These are phyloP conservation scores for Kazachstania sp. DNA, from an alignment of 1,139 yeast species.

Conservation along the genomic window DNA sequence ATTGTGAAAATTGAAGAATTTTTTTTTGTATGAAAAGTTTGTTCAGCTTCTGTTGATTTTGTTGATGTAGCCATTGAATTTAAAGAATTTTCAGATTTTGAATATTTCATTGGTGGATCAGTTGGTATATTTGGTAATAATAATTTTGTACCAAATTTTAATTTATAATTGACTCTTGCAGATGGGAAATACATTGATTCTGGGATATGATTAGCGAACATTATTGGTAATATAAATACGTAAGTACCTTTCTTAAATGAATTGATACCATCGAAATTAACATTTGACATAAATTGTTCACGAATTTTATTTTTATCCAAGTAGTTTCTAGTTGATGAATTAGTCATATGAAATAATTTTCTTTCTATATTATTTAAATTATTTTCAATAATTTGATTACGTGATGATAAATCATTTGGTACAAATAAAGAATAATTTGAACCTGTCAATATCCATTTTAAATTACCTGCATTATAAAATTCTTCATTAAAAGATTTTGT, in stretches of 20 bases:
- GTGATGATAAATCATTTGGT: constrained; percentile 23
- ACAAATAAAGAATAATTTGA: constrained; percentile 43
- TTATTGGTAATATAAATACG: constrained; percentile 63
- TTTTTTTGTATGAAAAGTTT: constrained; percentile 1
- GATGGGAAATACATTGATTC: constrained; percentile 55
- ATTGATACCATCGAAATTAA: constrained; percentile 2
- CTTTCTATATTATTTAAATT: constrained; percentile 11
- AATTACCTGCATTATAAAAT: constrained; percentile 40
- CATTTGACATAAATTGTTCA: constrained; percentile 10
- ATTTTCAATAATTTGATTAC: constrained; percentile 23
- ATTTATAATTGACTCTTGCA: constrained; percentile 28
- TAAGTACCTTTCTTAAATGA: constrained; percentile 55
- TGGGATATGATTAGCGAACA: constrained; percentile 64
- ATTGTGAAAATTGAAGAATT: constrained; percentile 4
- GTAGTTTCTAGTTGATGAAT: constrained; percentile 17
- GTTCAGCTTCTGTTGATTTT: constrained; percentile 7
- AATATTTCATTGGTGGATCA: neutral
- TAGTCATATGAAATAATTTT: constrained; percentile 13
- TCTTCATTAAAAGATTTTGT: constrained; percentile 38
- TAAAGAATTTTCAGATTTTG: neutral
- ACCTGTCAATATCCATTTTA: constrained; percentile 40
- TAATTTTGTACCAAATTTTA: constrained; percentile 19
- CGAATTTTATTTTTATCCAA: constrained; percentile 16
- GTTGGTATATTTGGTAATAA: neutral
- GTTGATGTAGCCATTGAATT: neutral